A percentile compares a stretch with the other conserved stretches of the same genome.
Evolutionary conservation across 345 rosid genomes (phyloP).

Genomic region (Lepidium africanum): DNA sequence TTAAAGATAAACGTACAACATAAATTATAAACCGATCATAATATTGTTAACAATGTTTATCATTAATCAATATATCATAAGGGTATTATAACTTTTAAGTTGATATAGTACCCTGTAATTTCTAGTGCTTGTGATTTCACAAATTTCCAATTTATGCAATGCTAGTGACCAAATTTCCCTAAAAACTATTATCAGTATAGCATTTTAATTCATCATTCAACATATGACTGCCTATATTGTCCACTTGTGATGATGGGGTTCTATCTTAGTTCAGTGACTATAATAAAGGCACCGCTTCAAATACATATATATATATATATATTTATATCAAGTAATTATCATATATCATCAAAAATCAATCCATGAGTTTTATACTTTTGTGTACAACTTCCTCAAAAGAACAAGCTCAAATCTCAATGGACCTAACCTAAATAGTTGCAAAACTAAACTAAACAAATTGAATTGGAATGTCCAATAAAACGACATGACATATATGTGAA

Average conservation of each 20-base stretch:
- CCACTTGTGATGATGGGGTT: not conserved
- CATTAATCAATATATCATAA: too few relatives aligned
- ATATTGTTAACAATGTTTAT: too few relatives aligned
- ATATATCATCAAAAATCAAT: not conserved
- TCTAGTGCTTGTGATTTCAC: too few relatives aligned
- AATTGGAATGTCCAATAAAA: conserved; percentile 19
- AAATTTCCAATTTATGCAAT: too few relatives aligned
- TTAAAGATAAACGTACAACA: too few relatives aligned
- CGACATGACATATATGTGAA: conserved; percentile 23
- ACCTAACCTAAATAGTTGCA: not conserved
- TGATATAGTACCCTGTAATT: too few relatives aligned
- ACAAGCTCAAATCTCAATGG: not conserved
- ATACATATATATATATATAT: not conserved
- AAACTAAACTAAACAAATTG: conserved; percentile 11
- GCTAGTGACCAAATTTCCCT: too few relatives aligned
- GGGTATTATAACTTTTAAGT: too few relatives aligned
- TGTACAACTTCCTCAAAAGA: not conserved
- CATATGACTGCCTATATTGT: not conserved
- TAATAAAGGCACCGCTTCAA: conserved; percentile 17
- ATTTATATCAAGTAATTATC: not conserved
- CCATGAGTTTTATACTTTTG: not conserved
- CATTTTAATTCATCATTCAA: not conserved
- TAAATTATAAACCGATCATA: too few relatives aligned
- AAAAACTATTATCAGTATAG: too few relatives aligned
- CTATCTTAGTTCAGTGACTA: not conserved